A percentile compares a stretch with the other conserved stretches of the same genome.
Evolutionary conservation across 208 protist genomes (phyloP).

Genomic region (Wallacemonas rigidus): DNA sequence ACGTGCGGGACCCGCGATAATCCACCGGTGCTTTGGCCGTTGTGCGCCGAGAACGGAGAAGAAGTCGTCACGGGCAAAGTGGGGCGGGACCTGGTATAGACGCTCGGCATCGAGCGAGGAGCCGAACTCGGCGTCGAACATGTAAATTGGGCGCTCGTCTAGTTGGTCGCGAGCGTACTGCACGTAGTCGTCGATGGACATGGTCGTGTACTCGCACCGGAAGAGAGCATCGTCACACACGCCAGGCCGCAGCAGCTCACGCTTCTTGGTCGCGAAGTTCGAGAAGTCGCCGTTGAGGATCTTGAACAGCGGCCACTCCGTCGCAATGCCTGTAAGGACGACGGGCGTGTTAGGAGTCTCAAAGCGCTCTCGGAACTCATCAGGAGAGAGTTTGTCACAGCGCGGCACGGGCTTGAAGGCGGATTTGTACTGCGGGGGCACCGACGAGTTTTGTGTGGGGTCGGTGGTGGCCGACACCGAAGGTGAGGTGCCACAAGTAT

Average conservation of each 20-base stretch:
- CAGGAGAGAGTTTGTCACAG: constrained; percentile 46
- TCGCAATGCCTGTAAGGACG: constrained; percentile 79
- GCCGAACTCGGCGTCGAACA: constrained; percentile 90
- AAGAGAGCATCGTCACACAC: constrained; percentile 51
- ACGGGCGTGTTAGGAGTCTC: constrained; percentile 74
- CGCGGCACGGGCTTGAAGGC: constrained; percentile 65
- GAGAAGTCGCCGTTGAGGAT: constrained; percentile 65
- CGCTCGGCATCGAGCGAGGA: constrained; percentile 47
- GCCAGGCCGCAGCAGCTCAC: constrained; percentile 40
- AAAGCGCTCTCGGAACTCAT: constrained; percentile 72
- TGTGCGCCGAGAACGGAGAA: constrained; percentile 64
- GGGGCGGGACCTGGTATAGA: constrained; percentile 78
- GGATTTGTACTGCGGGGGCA: constrained; percentile 48
- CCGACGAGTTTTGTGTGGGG: too few relatives aligned
- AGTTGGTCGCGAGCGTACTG: constrained; percentile 72
- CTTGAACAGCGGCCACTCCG: constrained; percentile 80
- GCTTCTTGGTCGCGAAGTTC: constrained; percentile 60
- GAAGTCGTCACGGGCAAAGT: constrained; percentile 86
- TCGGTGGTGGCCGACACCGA: neutral
- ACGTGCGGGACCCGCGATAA: constrained; percentile 83
- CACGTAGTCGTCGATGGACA: constrained; percentile 86
- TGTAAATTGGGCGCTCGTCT: constrained; percentile 91
- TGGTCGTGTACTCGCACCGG: constrained; percentile 87
- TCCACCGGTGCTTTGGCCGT: constrained; percentile 89
- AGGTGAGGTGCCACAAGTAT: constrained; percentile 23